Base-by-base conservation (phyloP, 2,329 filamentous ascomycete species). In the Scedosporium dehoogii region DNA sequence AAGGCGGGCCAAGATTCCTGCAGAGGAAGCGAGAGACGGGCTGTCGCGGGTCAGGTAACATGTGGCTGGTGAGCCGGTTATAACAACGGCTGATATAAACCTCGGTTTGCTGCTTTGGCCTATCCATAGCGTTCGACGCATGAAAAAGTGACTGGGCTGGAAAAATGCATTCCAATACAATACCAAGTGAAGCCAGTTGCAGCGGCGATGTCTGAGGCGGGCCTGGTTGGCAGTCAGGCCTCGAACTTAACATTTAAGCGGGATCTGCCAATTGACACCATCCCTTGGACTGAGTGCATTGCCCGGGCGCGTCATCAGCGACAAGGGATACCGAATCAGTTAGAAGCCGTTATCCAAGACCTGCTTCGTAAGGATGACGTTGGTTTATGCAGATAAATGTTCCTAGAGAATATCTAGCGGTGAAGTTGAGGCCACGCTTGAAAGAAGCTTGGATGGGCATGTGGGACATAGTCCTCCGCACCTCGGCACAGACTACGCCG, bases 71-170 rank as follows among this genome's bases (percentile, higher is more conserved):
- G 48, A 56, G 33, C 46, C 33, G 27, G 48, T 18, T 61, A 61
- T 61, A 61, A 56, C n/a, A 3, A 33, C 59, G 33, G 29, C 59
- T 55, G 27, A 56, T 61, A 61, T 61, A 56, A 33, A 16, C 48
- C 59, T 38, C 59, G 59, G 59, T 51, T 56, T 61, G 4, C 48
- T 56, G n/a, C 59, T 55, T 61, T 56, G 48, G 29, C 38, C 18
- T 9, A 55, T 21, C 59, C 59, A 51, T 12, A 33, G 48, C 48
- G 48, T 27, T 56, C 46, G 46, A 14, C 16, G 59, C 48, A 61
- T 61, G 29, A 56, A 61, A 38, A 29, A 18, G 48, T 38, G 59
- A 55, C 46, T 9, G 23, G 27, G n/a, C 21, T 55, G 59, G 59
- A 10, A 61, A 55, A 23, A 55, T 55, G 51, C 51, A 55, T 55